Conservation (phyloP, 2,329 filamentous ascomycete genomes). For the Apiospora kogelbergensis region DNA sequence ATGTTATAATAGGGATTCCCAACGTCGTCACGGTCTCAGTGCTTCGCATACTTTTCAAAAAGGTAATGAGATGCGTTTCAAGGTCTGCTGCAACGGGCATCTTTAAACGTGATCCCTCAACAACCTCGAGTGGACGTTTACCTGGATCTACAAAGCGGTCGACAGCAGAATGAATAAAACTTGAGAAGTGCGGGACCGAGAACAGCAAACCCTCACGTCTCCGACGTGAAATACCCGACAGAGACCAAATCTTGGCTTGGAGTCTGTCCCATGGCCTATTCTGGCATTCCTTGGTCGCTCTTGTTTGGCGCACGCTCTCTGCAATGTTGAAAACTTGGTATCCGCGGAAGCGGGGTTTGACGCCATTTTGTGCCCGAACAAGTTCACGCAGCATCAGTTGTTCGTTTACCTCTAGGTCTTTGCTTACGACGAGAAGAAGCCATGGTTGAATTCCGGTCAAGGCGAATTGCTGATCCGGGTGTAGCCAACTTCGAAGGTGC, state of each 20-base stretch:
- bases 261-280: neutral
- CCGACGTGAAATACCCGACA: neutral
- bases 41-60: neutral
- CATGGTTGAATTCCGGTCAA: slow-evolving; percentile 1
- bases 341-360: neutral
- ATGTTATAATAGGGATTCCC: slow-evolving; percentile 9
- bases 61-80: slow-evolving; percentile 1
- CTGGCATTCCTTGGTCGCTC: neutral
- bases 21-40: neutral
- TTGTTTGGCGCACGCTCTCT: neutral
- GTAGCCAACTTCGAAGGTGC: slow-evolving; percentile 8
- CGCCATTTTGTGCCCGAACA: neutral
- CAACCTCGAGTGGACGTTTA: slow-evolving; percentile 1
- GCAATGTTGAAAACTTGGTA: neutral
- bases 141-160: slow-evolving; percentile 6
- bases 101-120: slow-evolving; percentile 6
- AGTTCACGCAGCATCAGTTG: neutral
- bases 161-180: slow-evolving; percentile 6
- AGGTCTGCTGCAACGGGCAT: slow-evolving; percentile 4
- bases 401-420: neutral
- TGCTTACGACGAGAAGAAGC: neutral
- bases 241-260: neutral
- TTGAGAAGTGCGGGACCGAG: slow-evolving; percentile 7
- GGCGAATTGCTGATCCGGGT: slow-evolving; percentile 1
- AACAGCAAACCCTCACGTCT: slow-evolving; percentile 8